Evolutionary conservation across 768 basidiomycete genomes (phyloP), one percentile per base, ranked within the genome.

Genomic region (Omphalotus guepiniiformis): DNA sequence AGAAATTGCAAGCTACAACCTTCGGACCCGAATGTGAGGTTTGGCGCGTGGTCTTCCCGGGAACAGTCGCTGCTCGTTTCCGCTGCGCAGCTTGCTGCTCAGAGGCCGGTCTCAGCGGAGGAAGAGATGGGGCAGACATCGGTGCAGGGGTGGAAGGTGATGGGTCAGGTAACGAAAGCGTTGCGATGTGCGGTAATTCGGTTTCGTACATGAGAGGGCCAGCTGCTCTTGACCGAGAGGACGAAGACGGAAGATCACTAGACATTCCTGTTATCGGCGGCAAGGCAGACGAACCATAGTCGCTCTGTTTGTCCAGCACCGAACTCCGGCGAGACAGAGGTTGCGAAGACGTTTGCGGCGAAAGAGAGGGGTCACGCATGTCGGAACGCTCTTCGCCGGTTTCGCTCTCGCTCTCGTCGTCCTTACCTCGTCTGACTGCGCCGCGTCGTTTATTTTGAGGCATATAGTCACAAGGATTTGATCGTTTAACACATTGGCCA

Each of bases 1-100:
- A 92, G 61, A 88, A 88, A 65, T 91, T 89, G 66, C 89, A 92
- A 13, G 89, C 89, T 19, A 92, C 88, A 11, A 90, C 85, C 60
- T 91, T 91, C 38, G 88, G 86, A 9, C 88, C 88, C 42, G 85
- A 85, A 49, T 74, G 82, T 28, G 80, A 79, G 40, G 72, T 65
- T 57, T 76, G 73, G 52, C 82, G 79, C 45, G 68, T 71, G 49
- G 66, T 76, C 58, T 82, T 83, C 32, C 77, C 82, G 38, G 81
- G 81, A 11, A 85, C 75, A 6, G 85, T 84, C 6, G 83, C 77
- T 12, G 84, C 77, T 40, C 87, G 80, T 60, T 81, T 82, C 56
- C 87, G 71, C 63, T 81, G 80, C 22, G 79, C 78, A 44, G 82
- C 78, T 61, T 83, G 81, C 55, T 80, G 75, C 51, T 83, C 82